A percentile compares a stretch with the other conserved stretches of the same genome.
Evolutionary conservation across 2,329 filamentous ascomycete genomes (phyloP).

Genomic region (Blumeria hordei): DNA sequence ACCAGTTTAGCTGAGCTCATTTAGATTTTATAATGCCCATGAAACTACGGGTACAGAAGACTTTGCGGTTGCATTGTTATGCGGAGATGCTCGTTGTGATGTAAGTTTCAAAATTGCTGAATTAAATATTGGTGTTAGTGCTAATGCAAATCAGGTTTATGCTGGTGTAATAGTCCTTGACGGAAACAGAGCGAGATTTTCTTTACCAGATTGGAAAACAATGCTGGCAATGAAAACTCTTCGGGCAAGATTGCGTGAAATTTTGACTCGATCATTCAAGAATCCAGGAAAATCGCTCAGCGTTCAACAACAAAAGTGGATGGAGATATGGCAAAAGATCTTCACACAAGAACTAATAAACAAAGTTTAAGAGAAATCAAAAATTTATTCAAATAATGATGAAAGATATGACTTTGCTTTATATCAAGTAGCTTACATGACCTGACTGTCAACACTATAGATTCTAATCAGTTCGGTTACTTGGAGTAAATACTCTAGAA

Average conservation of each 20-base stretch:
- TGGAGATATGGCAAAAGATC: slow-evolving; percentile 49
- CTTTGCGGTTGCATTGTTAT: slow-evolving; percentile 61
- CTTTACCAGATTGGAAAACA: slow-evolving; percentile 69
- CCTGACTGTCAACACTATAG: no score
- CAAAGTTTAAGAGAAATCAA: slow-evolving; percentile 8
- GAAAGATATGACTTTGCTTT: no score
- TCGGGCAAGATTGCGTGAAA: slow-evolving; percentile 46
- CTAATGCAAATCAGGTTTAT: slow-evolving; percentile 36
- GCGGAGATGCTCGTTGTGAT: slow-evolving; percentile 73
- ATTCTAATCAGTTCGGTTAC: no score
- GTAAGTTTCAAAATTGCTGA: slow-evolving; percentile 20
- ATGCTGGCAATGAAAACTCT: slow-evolving; percentile 75
- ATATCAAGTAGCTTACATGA: no score
- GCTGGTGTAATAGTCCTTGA: slow-evolving; percentile 72
- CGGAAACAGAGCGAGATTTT: slow-evolving; percentile 65
- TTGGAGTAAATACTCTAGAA: no score
- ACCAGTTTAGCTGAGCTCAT: not conserved
- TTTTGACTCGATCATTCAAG: slow-evolving; percentile 48
- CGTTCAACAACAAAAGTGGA: slow-evolving; percentile 45
- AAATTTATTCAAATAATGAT: not conserved
- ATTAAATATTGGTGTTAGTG: not conserved
- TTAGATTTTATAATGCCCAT: slow-evolving; percentile 67
- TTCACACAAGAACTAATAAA: slow-evolving; percentile 22
- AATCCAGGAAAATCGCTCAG: slow-evolving; percentile 36
- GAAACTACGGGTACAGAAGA: slow-evolving; percentile 64